A percentile compares a stretch with the other conserved stretches of the same genome.
Conservation (phyloP, 1,139 yeast genomes). For the Yamadazyma conglobata region DNA sequence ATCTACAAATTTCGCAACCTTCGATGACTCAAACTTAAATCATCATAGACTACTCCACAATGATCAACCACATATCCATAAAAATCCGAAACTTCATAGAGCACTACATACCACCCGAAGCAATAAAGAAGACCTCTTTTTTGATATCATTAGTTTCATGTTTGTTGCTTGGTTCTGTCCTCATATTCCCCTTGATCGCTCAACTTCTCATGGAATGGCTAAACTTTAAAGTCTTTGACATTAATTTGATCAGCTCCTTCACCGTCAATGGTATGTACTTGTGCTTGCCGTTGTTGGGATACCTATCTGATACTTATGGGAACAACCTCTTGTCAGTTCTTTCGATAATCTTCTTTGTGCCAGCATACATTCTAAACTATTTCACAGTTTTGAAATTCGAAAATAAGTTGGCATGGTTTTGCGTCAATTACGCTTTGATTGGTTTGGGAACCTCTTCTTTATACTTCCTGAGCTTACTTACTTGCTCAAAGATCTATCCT, state of each 20-base stretch:
- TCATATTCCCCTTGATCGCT: conserved; percentile 76
- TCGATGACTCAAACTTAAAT: conserved; percentile 1
- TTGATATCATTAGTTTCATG: conserved; percentile 49
- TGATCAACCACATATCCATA: conserved; percentile 9
- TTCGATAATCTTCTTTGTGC: conserved; percentile 63
- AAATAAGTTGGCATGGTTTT: conserved; percentile 21
- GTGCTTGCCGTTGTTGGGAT: conserved; percentile 79
- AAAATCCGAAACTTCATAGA: conserved; percentile 7
- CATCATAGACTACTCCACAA: conserved; percentile 1
- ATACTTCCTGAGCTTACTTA: conserved; percentile 71
- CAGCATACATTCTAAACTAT: conserved; percentile 59
- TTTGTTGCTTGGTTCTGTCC: conserved; percentile 75
- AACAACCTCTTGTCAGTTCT: conserved; percentile 69
- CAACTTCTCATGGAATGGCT: conserved; percentile 58
- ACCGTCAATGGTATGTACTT: conserved; percentile 82
- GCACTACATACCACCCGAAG: conserved; percentile 3
- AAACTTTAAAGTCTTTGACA: conserved; percentile 64
- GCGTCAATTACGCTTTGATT: conserved; percentile 45
- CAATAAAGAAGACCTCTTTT: conserved; percentile 36
- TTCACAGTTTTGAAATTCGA: conserved; percentile 12
- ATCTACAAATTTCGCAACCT: neutral
- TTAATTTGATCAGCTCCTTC: conserved; percentile 73
- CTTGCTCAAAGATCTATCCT: conserved; percentile 83
- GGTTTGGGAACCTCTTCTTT: conserved; percentile 83
- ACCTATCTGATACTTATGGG: conserved; percentile 80